Evolutionary conservation across 495 filamentous ascomycete species (phyloP).

Genomic region (Corynascus novoguineensis): DNA sequence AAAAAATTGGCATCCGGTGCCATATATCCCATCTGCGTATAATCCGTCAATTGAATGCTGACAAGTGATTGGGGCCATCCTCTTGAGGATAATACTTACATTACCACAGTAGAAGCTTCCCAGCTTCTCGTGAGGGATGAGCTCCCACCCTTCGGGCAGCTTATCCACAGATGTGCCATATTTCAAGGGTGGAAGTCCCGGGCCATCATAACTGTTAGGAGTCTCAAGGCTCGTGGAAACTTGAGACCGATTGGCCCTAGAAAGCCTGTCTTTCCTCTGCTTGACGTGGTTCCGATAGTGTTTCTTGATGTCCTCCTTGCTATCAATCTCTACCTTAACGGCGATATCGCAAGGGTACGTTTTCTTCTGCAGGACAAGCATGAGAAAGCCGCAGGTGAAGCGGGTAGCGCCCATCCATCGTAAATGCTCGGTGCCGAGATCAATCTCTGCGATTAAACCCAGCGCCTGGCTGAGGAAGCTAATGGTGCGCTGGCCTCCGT

Average conservation of each 20-base stretch:
- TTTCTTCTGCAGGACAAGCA: slow-evolving; percentile 63
- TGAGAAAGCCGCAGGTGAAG: slow-evolving; percentile 78
- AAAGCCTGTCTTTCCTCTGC: slow-evolving; percentile 7
- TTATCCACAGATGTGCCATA: slow-evolving; percentile 76
- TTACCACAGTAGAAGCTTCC: slow-evolving; percentile 95
- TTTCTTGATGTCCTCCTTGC: slow-evolving; percentile 67
- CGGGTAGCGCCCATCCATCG: slow-evolving; percentile 85
- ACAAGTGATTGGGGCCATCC: not conserved
- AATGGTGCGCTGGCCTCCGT: slow-evolving; percentile 62
- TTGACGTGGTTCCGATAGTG: slow-evolving; percentile 49
- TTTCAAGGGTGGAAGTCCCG: slow-evolving; percentile 62
- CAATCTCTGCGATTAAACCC: slow-evolving; percentile 83
- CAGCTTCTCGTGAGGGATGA: slow-evolving; percentile 64
- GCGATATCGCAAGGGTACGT: slow-evolving; percentile 87
- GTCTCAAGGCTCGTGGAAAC: too few relatives aligned
- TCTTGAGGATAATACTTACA: slow-evolving; percentile 33
- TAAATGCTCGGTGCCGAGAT: slow-evolving; percentile 82
- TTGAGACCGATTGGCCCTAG: slow-evolving; percentile 7
- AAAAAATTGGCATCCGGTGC: slow-evolving; percentile 84
- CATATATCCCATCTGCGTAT: slow-evolving; percentile 74
- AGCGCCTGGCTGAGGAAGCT: slow-evolving; percentile 90
- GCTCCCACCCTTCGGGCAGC: slow-evolving; percentile 68
- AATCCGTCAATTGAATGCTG: too few relatives aligned
- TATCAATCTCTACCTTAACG: slow-evolving; percentile 70
- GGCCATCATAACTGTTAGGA: slow-evolving; percentile 5